Conservation (phyloP, 1,139 yeast genomes). For the Wickerhamomyces sp. region DNA sequence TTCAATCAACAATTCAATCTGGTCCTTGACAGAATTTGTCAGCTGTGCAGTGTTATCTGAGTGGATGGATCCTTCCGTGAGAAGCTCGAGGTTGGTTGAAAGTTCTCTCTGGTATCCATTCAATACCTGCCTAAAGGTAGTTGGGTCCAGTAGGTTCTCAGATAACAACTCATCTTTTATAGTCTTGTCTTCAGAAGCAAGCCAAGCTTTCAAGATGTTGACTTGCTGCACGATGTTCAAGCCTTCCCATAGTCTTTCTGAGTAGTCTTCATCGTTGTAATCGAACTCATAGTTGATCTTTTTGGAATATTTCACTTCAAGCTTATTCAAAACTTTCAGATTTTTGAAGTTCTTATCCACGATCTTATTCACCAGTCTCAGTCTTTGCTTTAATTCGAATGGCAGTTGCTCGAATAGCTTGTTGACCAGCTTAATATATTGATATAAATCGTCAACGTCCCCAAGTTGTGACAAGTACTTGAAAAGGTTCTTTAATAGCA, state of each 20-base stretch:
- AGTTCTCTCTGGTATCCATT: conserved; percentile 3
- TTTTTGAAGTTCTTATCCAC: conserved; percentile 3
- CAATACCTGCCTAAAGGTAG: background rate
- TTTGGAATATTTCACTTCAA: conserved; percentile 1
- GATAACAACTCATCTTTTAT: conserved; percentile 1
- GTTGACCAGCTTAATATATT: conserved; percentile 2
- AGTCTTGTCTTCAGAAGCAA: conserved; percentile 7
- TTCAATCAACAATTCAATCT: too few species aligned
- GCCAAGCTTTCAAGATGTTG: conserved; percentile 8
- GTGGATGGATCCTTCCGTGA: too few species aligned
- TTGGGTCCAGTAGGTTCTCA: background rate
- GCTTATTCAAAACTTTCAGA: conserved; percentile 3
- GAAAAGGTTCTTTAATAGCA: conserved; percentile 8
- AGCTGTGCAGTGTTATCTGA: too few species aligned
- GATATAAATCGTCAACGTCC: conserved; percentile 5
- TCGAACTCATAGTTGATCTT: background rate
- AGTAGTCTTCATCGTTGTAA: conserved; percentile 2
- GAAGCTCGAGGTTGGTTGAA: background rate
- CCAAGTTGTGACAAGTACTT: background rate
- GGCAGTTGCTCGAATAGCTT: conserved; percentile 8
- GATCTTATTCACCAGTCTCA: conserved; percentile 10
- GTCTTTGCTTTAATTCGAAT: conserved; percentile 9
- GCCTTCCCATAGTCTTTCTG: conserved; percentile 5
- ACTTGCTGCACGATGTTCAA: conserved; percentile 9
- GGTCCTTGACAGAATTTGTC: too few species aligned